Conservation (phyloP, 805 yeast genomes). For the Sungouiella thailandica region DNA sequence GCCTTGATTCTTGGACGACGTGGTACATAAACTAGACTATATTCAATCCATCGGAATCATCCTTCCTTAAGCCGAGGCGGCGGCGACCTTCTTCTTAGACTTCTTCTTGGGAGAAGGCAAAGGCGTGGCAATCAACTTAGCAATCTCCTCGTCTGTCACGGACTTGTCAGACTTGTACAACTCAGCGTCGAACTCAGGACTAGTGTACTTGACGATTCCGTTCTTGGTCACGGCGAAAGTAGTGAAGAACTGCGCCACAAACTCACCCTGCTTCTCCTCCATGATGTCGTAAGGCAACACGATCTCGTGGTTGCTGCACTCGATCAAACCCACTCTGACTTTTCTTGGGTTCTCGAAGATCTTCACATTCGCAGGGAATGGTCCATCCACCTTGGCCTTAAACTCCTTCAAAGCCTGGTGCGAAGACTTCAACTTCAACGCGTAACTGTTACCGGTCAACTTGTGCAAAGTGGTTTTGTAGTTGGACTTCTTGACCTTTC, state of each 20-base stretch:
- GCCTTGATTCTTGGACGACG: no score
- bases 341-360: constrained; percentile 64
- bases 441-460: constrained; percentile 63
- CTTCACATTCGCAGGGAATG: constrained; percentile 65
- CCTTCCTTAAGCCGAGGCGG: no score
- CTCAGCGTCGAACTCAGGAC: constrained; percentile 45
- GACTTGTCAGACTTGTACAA: constrained; percentile 53
- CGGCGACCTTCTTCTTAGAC: constrained; percentile 10
- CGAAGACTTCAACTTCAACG: constrained; percentile 67
- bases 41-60: no score
- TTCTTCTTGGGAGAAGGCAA: constrained; percentile 10
- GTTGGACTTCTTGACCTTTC: constrained; percentile 58
- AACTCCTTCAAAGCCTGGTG: constrained; percentile 62
- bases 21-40: no score
- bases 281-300: constrained; percentile 64
- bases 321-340: constrained; percentile 69
- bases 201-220: constrained; percentile 62
- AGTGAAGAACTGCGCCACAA: constrained; percentile 66
- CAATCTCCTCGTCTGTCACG: constrained; percentile 46
- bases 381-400: constrained; percentile 56
- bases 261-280: constrained; percentile 62
- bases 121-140: constrained; percentile 11
- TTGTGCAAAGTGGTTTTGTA: constrained; percentile 67
- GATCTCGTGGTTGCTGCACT: constrained; percentile 63
- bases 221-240: constrained; percentile 72